phyloP scores from a whole-genome alignment of 176 grass and related monocot genomes.

The Cenchrus purpureus region DNA sequence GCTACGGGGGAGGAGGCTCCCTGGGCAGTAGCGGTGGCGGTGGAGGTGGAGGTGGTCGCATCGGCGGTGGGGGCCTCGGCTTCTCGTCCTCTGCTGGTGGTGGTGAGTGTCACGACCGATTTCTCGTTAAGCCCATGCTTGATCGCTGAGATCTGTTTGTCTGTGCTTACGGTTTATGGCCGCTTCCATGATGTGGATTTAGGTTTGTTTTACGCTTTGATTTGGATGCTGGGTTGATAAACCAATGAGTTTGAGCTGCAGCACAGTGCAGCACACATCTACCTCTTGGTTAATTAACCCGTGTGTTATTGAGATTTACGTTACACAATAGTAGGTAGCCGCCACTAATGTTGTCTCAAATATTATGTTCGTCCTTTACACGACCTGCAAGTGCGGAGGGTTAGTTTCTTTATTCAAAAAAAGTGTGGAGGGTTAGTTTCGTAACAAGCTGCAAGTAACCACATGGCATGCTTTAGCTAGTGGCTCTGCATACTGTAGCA shows the following conservation, averaged over 20 bases:
- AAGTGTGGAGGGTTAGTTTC: neutral
- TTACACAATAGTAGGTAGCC: neutral
- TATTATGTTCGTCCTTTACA: neutral
- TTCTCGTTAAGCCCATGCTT: neutral
- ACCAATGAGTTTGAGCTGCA: slow-evolving; percentile 4
- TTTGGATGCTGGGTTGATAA: slow-evolving; percentile 16
- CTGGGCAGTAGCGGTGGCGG: slow-evolving; percentile 9
- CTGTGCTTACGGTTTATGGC: neutral
- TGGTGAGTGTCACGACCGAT: slow-evolving; percentile 27
- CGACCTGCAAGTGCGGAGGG: no score
- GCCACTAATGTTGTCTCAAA: neutral
- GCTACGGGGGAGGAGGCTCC: slow-evolving; percentile 29
- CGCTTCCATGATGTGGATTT: slow-evolving; percentile 11
- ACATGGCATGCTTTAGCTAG: neutral
- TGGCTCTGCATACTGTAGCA: neutral
- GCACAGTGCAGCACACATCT: neutral
- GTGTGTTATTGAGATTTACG: neutral
- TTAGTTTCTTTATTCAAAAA: neutral
- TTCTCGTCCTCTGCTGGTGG: slow-evolving; percentile 47
- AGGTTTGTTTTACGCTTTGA: neutral
- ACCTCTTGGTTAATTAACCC: neutral
- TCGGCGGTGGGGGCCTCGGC: slow-evolving; percentile 32
- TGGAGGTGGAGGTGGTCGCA: slow-evolving; percentile 14
- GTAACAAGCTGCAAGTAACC: neutral
- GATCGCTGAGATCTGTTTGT: slow-evolving; percentile 30